Base-by-base conservation (phyloP, 1,139 yeast species). In the Yamadazyma dushanensis region DNA sequence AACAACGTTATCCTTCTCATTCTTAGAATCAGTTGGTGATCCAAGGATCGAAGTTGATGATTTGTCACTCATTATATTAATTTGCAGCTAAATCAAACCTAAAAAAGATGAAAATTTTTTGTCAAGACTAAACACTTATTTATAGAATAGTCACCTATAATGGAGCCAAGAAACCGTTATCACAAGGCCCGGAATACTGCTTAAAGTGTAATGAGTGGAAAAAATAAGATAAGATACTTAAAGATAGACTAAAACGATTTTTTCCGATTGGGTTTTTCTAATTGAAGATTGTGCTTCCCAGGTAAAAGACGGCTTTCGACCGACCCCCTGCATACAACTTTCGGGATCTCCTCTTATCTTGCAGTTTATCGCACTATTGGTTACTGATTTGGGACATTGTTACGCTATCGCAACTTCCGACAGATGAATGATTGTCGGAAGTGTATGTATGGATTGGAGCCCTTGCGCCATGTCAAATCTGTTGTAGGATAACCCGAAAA, bases 1-100 rank as follows among this genome's bases (percentile, higher is more conserved):
- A 4, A 15, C 27, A n/a, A 40, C 34, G 19, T 35, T 38, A n/a
- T 6, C 25, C 27, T 33, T 27, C 20, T 37, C 31, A 4, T 29
- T 29, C 8, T 9, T 18, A n/a, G 27, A 17, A n/a, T 29, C 17
- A 3, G 36, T 16, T 7, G 20, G 3, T 8, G 13, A 17, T 15
- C 7, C 17, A 3, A 9, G 6, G 10, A 25, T 4, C 8, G 17
- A 13, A 25, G 19, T 13, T 5, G 30, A 27, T 13, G 30, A 27
- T n/a, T 16, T 27, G 11, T 27, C 30, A 18, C 22, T 27, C 30
- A 27, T 27, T 10, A 10, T 15, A n/a, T 25, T 5, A 8, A 24
- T 24, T 25, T 25, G 18, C 18, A 25, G 27, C 27, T 8, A 25
- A 25, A 15, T 8, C 8, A 19, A 8, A 19, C 9, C 22, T 8